Evolutionary conservation across 2,329 filamentous ascomycete species (phyloP).

Genomic region (Claviceps humidiphila): DNA sequence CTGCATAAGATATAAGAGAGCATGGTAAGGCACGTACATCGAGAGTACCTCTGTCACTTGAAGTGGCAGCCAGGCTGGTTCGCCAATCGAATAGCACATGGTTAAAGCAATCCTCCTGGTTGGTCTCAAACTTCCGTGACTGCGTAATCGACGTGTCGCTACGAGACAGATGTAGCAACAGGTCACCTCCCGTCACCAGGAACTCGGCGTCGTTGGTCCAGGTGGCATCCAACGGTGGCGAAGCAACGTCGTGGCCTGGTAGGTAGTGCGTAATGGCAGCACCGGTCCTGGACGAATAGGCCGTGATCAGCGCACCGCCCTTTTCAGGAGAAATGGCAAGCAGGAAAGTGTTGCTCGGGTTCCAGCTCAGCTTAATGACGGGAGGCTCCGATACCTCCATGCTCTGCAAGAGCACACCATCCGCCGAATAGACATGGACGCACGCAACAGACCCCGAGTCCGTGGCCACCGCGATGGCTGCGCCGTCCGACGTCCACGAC

Average conservation of each 20-base stretch:
- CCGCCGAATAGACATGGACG: slow-evolving; percentile 42
- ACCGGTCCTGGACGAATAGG: slow-evolving; percentile 33
- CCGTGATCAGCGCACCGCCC: slow-evolving; percentile 39
- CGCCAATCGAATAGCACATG: slow-evolving; percentile 43
- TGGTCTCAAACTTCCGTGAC: slow-evolving; percentile 37
- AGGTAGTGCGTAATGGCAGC: slow-evolving; percentile 36
- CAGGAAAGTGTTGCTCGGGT: slow-evolving; percentile 39
- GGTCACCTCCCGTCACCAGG: slow-evolving; percentile 42
- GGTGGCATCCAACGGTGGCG: slow-evolving; percentile 41
- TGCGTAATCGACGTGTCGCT: slow-evolving; percentile 32
- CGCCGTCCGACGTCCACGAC: slow-evolving; percentile 46
- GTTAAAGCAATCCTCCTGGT: slow-evolving; percentile 38
- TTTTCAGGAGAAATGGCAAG: slow-evolving; percentile 44
- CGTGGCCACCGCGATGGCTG: slow-evolving; percentile 42
- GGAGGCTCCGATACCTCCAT: slow-evolving; percentile 48
- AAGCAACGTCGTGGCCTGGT: slow-evolving; percentile 34
- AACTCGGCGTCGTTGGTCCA: slow-evolving; percentile 49
- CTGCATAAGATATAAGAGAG: no score
- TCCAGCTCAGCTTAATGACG: slow-evolving; percentile 49
- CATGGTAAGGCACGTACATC: slow-evolving; percentile 34
- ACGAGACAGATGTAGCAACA: slow-evolving; percentile 36
- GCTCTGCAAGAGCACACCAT: slow-evolving; percentile 37
- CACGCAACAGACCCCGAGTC: slow-evolving; percentile 38
- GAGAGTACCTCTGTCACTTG: slow-evolving; percentile 44
- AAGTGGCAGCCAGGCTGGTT: slow-evolving; percentile 42